Percentiles rank a stretch among this genome's conserved stretches.
These are phyloP conservation scores for Serendipita vermifera DNA, from an alignment of 768 basidiomycete species.

Conservation along the genomic window DNA sequence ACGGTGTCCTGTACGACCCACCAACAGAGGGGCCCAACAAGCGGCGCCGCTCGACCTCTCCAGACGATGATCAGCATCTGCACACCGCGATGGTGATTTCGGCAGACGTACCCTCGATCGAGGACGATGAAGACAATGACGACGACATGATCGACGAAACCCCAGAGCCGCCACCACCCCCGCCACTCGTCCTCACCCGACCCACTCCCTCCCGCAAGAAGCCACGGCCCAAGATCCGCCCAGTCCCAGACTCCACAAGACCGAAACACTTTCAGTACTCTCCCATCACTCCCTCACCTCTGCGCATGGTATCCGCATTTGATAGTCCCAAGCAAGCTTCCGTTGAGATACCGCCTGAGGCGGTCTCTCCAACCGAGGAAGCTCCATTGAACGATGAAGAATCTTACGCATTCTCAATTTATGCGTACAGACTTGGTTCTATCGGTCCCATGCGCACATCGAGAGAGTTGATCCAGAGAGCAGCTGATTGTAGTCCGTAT, in stretches of 20 bases:
- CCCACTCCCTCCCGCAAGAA: not conserved
- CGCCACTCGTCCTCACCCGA: not conserved
- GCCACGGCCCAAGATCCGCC: not conserved
- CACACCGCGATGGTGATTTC: too few relatives aligned
- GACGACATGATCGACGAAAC: slow-evolving; percentile 6
- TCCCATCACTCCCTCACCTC: not conserved
- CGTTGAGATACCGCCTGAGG: too few relatives aligned
- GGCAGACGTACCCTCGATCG: too few relatives aligned
- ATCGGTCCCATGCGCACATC: too few relatives aligned
- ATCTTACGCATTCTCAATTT: too few relatives aligned
- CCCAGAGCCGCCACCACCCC: not conserved
- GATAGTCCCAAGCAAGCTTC: not conserved
- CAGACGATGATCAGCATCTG: too few relatives aligned
- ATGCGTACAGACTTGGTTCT: too few relatives aligned
- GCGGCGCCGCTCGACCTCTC: not conserved
- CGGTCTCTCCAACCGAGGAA: too few relatives aligned
- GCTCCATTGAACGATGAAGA: too few relatives aligned
- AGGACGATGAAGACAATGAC: not conserved
- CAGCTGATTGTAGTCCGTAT: too few relatives aligned
- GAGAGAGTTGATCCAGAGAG: too few relatives aligned
- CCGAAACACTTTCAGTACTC: not conserved
- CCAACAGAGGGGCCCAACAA: not conserved
- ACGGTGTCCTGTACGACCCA: not conserved
- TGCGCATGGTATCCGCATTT: not conserved
- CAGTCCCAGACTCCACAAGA: not conserved